These are phyloP conservation scores for Corylus heterophylla DNA, from an alignment of 306 rosid genomes.

Conservation along the genomic window DNA sequence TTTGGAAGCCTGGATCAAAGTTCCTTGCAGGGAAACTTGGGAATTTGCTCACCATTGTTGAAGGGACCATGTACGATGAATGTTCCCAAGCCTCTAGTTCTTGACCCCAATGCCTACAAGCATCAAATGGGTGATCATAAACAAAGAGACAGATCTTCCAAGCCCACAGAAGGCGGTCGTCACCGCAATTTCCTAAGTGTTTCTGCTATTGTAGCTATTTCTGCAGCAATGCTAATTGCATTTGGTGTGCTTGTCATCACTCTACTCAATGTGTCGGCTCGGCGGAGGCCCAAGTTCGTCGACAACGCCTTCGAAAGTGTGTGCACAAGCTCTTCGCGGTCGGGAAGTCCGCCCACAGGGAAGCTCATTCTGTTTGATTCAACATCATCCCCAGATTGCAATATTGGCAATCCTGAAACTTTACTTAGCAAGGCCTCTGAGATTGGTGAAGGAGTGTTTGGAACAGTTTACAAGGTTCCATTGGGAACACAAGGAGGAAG, in stretches of 20 bases:
- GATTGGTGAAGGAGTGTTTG: conserved; percentile 88
- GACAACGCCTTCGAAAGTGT: conserved; percentile 86
- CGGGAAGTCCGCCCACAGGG: conserved; percentile 63
- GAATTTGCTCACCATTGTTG: conserved; percentile 82
- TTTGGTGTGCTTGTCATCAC: conserved; percentile 71
- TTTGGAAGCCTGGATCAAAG: conserved; percentile 82
- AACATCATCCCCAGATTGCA: conserved; percentile 37
- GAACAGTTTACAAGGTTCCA: conserved; percentile 78
- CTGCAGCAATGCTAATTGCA: conserved; percentile 64
- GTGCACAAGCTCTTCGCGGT: conserved; percentile 79
- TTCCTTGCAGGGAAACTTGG: conserved; percentile 81
- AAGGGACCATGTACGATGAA: conserved; percentile 89
- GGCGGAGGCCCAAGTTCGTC: conserved; percentile 65
- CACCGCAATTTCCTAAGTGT: conserved; percentile 68
- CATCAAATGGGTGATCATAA: conserved; percentile 51
- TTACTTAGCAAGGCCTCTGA: conserved; percentile 75
- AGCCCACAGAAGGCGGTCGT: conserved; percentile 28
- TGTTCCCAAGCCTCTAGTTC: conserved; percentile 88
- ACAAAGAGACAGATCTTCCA: conserved; percentile 35
- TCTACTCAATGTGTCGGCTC: conserved; percentile 67
- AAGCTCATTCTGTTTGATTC: conserved; percentile 76
- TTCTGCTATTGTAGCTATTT: conserved; percentile 78
- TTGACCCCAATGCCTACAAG: conserved; percentile 74
- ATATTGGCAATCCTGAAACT: conserved; percentile 50
- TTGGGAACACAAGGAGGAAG: conserved; percentile 69